Percentiles rank a stretch among this genome's conserved stretches.
Evolutionary conservation across 192 early-diverging fungal genomes (phyloP).

Genomic region (Glomus cerebriforme): DNA sequence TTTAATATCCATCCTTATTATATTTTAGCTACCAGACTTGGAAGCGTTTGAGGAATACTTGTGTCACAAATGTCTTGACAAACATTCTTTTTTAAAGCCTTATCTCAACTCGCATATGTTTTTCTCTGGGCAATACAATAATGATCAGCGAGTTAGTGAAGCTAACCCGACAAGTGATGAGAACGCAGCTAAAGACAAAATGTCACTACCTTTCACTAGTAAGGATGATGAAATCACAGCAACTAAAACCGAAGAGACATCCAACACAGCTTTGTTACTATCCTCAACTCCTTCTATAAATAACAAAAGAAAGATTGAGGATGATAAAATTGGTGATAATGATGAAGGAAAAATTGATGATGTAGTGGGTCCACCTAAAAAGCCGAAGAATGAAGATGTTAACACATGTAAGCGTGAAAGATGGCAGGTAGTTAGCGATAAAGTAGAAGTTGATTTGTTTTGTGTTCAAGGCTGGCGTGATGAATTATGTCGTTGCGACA

Average conservation of each 20-base stretch:
- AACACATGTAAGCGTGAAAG: slow-evolving; percentile 26
- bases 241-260: neutral
- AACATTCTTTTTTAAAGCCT: slow-evolving; percentile 44
- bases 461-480: slow-evolving; percentile 73
- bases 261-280: neutral
- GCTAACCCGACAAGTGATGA: neutral
- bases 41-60: slow-evolving; percentile 68
- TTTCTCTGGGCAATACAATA: slow-evolving; percentile 17
- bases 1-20: neutral
- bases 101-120: slow-evolving; percentile 29
- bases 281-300: neutral
- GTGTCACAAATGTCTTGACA: slow-evolving; percentile 63
- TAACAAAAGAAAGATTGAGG: slow-evolving; percentile 31
- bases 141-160: neutral
- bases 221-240: neutral
- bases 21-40: slow-evolving; percentile 50
- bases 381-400: slow-evolving; percentile 22
- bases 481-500: slow-evolving; percentile 69
- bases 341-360: slow-evolving; percentile 12
- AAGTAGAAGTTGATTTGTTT: slow-evolving; percentile 65
- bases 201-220: neutral
- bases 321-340: neutral
- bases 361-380: neutral
- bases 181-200: neutral
- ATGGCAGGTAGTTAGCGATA: slow-evolving; percentile 24